Base-by-base conservation (phyloP, 192 early-diverging fungal species). In the Linnemannia schmuckeri region DNA sequence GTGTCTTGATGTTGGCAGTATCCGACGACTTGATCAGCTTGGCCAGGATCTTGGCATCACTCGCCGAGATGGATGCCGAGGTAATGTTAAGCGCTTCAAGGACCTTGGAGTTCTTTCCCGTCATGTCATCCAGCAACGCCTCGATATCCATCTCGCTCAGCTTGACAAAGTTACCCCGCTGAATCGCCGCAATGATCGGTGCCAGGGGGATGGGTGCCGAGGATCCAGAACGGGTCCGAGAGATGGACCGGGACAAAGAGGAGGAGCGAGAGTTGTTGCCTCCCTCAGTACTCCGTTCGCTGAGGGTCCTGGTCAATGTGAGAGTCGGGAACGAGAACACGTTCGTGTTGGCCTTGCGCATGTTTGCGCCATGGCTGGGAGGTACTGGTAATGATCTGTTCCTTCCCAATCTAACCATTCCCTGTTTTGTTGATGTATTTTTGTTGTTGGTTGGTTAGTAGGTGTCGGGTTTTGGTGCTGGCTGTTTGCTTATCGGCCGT, bases 21-120 rank as follows among this genome's bases (percentile, higher is more conserved):
- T 85, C 76, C 6, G 80, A 85, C 4, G 88, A 79, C 44, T 85
- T 83, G 63, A 89, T 83, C 38, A 89, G 52, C 42, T 86, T 89
- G 57, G 82, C 88, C 47, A 89, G 42, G 68, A 89, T 71, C 42
- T 85, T 84, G 52, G 88, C 88, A 82, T 89, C 82, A 5, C 76
- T 76, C 6, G 76, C 72, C 13, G 85, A 87, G n/a, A 87, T 49
- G 9, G 85, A 87, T 0, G 80, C 70, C 27, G 79, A 33, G 0
- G 85, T 75, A 52, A 87, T 87, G 46, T 81, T 87, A 61, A 87
- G 79, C 5, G 85, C 76, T 38, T 87, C 85, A 24, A 87, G 66
- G 66, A 81, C 68, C 46, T 78, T 87, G 18, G 85, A 87, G 46
- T 87, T 63, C 37, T 87, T 87, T 38, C 85, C 85, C 15, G 47